A percentile compares a stretch with the other conserved stretches of the same genome.
Conservation (phyloP, 805 yeast genomes). For the Metschnikowia gelsemii region DNA sequence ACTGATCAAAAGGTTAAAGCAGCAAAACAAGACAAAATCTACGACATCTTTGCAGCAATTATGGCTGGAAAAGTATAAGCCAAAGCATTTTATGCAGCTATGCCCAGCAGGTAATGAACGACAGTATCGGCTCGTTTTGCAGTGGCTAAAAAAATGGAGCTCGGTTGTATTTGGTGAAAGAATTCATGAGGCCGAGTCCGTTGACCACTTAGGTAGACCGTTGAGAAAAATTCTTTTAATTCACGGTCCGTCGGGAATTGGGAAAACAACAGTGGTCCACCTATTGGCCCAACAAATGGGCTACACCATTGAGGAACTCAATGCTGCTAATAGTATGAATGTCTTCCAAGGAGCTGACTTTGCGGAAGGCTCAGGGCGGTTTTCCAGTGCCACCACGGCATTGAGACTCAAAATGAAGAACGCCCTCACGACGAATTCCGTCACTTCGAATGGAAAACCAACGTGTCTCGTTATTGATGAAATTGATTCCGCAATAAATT, state of each 20-base stretch:
- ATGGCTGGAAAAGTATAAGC: constrained; percentile 45
- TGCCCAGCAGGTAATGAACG: constrained; percentile 48
- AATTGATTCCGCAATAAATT: constrained; percentile 55
- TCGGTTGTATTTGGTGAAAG: constrained; percentile 31
- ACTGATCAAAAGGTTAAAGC: constrained; percentile 1
- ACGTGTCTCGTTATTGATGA: constrained; percentile 86
- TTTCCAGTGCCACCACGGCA: constrained; percentile 29
- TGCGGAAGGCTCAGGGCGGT: constrained; percentile 17
- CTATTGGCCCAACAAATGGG: constrained; percentile 80
- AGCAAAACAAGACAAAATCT: neutral
- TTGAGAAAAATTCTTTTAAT: constrained; percentile 63
- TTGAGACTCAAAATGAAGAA: constrained; percentile 43
- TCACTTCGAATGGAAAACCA: constrained; percentile 69
- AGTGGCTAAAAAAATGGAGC: constrained; percentile 44
- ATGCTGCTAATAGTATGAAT: constrained; percentile 59
- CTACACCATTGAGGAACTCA: constrained; percentile 76
- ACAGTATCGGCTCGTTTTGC: constrained; percentile 37
- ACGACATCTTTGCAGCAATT: constrained; percentile 14
- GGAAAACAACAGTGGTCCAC: constrained; percentile 88
- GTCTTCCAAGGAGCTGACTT: constrained; percentile 26
- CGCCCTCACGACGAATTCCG: constrained; percentile 57
- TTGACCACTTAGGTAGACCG: constrained; percentile 38
- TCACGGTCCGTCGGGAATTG: constrained; percentile 92
- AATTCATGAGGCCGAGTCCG: constrained; percentile 11
- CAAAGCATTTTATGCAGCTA: constrained; percentile 33